phyloP scores from a whole-genome alignment of 2,329 filamentous ascomycete species.

The Mycosphaerella sp. region DNA sequence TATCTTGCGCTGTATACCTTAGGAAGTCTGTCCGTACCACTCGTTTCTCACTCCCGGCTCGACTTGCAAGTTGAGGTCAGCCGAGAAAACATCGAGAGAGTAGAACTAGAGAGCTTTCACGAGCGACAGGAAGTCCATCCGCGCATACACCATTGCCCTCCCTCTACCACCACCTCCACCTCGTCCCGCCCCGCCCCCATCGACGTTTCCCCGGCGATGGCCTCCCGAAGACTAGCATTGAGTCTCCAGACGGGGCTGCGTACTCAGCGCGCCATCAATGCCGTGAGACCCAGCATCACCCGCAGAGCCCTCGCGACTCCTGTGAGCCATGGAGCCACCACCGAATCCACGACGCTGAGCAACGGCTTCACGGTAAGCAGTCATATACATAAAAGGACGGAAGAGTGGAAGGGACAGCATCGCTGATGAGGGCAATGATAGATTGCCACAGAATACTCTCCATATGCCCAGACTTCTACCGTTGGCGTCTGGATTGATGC shows the following conservation, averaged over 20 bases:
- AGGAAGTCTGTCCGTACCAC: not conserved
- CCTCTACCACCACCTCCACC: conserved; percentile 34
- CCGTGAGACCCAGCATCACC: conserved; percentile 57
- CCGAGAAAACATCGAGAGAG: conserved; percentile 7
- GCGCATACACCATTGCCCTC: not conserved
- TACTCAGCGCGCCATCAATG: conserved; percentile 75
- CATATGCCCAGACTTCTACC: conserved; percentile 95
- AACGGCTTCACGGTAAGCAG: conserved; percentile 87
- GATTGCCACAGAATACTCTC: conserved; percentile 97
- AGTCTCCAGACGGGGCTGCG: conserved; percentile 88
- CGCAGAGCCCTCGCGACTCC: conserved; percentile 81
- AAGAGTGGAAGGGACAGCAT: not conserved
- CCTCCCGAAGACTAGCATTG: conserved; percentile 93
- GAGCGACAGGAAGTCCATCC: not conserved
- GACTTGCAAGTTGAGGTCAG: not conserved
- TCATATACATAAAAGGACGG: conserved; percentile 7
- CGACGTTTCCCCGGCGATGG: conserved; percentile 55
- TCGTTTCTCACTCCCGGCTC: not conserved
- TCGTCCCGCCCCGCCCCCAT: conserved; percentile 18
- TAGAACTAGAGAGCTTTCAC: not conserved
- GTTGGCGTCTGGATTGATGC: conserved; percentile 99
- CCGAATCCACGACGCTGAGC: conserved; percentile 90
- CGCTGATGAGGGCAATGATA: conserved; percentile 38
- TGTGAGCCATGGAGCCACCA: conserved; percentile 67
- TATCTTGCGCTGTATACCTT: too few relatives aligned